Base-by-base conservation (phyloP, 2,329 filamentous ascomycete genomes). In the Cadophora luteo-olivacea region DNA sequence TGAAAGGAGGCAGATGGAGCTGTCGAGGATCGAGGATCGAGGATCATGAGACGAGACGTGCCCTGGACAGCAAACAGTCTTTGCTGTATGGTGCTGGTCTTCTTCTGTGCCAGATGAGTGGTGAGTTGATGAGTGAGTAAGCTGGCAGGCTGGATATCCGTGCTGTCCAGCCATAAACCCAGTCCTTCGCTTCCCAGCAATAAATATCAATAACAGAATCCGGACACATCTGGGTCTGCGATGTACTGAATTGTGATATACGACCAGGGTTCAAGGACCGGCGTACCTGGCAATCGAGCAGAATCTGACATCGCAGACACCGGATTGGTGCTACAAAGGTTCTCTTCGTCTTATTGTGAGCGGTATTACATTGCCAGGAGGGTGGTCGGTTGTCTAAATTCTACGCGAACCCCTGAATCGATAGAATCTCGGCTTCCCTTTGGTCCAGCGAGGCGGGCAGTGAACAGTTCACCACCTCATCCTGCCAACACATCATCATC, bases 401-500 rank as follows among this genome's bases (percentile, higher is more conserved):
- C 65, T 67, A 62, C 65, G 51, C 65, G 64, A 38, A 11, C 61
- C 54, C 54, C 32, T 36, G 51, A 60, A 48, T 65, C 33, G 14
- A 22, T 45, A 38, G 57, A 36, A 51, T 25, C n/a, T 25, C 61
- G 51, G 36, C 48, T 22, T 36, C 22, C 45, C 51, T 36, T 33
- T 65, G 29, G 29, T 41, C 41, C 54, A 48, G 41, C 41, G 41
- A 16, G 41, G 41, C 41, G 16, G 16, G 38, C 4, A 36, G 14
- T 33, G 19, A 32, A 9, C 36, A 38, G 61, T 22, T 16, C n/a
- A 62, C 41, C 22, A 49, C 41, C 19, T 62, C 41, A 29, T 32
- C 41, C 64, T 68, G 66, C 66, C 66, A 68, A 41, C 66, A 62
- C 66, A 68, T 68, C 22, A 51, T 38, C n/a, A 16, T 48, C n/a